Conservation (phyloP, 805 yeast genomes). For the Teunomyces tritomae region DNA sequence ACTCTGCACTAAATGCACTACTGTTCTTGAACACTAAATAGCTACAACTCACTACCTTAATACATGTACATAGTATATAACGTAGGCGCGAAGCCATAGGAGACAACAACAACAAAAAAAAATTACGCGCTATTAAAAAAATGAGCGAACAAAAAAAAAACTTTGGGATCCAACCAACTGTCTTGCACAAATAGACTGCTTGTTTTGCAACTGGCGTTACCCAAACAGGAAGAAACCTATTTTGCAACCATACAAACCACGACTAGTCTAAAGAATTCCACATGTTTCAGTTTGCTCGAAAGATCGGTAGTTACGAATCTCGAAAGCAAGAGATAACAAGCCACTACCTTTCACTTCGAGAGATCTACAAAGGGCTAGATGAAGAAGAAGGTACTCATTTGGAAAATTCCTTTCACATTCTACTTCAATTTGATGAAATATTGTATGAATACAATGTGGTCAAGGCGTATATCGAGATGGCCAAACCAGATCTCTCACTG, state of each 20-base stretch:
- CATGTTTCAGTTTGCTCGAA: slow-evolving; percentile 7
- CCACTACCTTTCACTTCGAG: slow-evolving; percentile 13
- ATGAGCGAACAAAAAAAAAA: not conserved
- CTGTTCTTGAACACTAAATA: slow-evolving; percentile 33
- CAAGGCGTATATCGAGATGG: slow-evolving; percentile 21
- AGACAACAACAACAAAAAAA: not conserved
- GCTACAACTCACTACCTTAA: slow-evolving; percentile 13
- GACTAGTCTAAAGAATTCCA: no score
- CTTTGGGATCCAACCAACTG: slow-evolving; percentile 1
- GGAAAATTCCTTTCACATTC: slow-evolving; percentile 14
- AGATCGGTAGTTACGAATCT: slow-evolving; percentile 17
- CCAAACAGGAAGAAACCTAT: not conserved
- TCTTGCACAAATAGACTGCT: not conserved
- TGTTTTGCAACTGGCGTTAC: not conserved
- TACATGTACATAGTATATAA: not conserved
- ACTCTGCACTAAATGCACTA: slow-evolving; percentile 66
- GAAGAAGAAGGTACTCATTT: slow-evolving; percentile 9
- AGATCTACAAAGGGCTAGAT: slow-evolving; percentile 3
- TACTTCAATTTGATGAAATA: slow-evolving; percentile 27
- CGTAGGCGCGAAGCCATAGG: not conserved
- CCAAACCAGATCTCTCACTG: slow-evolving; percentile 10
- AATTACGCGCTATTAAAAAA: not conserved
- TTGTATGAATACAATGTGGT: slow-evolving; percentile 23
- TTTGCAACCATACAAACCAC: not conserved
- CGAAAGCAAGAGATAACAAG: slow-evolving; percentile 13